Base-by-base conservation (phyloP, 208 protist genomes). In the Leishmania major region DNA sequence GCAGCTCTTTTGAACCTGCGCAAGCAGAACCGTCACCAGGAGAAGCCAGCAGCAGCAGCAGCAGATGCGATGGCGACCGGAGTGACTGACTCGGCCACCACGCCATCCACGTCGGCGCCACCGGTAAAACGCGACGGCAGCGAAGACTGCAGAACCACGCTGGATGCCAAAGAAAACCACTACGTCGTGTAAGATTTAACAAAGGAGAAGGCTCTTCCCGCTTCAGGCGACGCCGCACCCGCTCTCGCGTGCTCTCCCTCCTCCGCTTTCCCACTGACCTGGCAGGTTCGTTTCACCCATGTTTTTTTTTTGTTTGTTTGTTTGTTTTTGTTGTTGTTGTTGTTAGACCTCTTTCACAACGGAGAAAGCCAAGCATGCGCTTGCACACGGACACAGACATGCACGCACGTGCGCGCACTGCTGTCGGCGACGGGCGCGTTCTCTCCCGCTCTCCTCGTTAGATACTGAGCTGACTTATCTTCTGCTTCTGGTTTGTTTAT, bases 131-230 rank as follows among this genome's bases (percentile, higher is more conserved):
- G 40, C 45, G 6, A 75, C 45, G 19, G 45, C 70, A 37, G n/a
- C 25, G 11, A 4, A 6, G 0, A 75, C 47, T 15, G 11, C 6
- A 19, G 40, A 5, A 15, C 47, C 4, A 13, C 72, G 72, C 28
- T 45, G 45, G 51, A 11, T 45, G 72, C 28, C 72, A 76, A 76
- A n/a, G 72, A 76, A 51, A 76, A 76, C 71, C 47, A 25, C 49
- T 37, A 11, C 31, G 49, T 60, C 7, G 49, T 40, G 19, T 76
- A 43, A 25, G n/a, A 2, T 19, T 7, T 0, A 17, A 25, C 35
- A 35, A n/a, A 43, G 11, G 13, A n/a, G 7, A 31, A 6, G 40
- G 15, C 22, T 73, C 1, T 49, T 25, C 22, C 19, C 67, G n/a
- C 69, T 19, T 49, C 22, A 47, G 4, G 25, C 28, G 19, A 51